These are phyloP conservation scores for Dendrobium nobile DNA, from an alignment of 106 monocot species.

Conservation along the genomic window DNA sequence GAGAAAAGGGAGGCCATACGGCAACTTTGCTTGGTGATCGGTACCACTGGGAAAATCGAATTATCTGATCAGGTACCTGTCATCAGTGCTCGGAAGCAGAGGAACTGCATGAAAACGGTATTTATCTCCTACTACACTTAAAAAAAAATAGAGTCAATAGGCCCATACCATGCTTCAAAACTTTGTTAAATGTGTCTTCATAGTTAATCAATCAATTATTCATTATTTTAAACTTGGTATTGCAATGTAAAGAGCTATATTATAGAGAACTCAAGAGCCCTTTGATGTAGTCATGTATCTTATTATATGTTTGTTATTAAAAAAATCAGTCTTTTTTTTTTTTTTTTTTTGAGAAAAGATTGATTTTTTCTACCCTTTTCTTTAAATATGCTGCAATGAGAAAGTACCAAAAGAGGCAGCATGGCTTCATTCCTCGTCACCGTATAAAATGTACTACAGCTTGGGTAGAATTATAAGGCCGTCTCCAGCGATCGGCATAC, in stretches of 20 bases:
- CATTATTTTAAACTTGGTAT: background rate
- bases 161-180: background rate
- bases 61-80: constrained; percentile 27
- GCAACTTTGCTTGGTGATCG: constrained; percentile 62
- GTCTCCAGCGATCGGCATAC: too few species aligned
- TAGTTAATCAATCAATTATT: constrained; percentile 2
- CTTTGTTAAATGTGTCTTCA: background rate
- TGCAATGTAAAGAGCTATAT: background rate
- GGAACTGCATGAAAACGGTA: background rate
- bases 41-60: constrained; percentile 63
- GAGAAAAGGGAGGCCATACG: constrained; percentile 78
- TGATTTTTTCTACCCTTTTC: too few species aligned
- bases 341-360: too few species aligned
- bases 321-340: background rate
- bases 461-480: too few species aligned
- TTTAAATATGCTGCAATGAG: too few species aligned
- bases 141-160: background rate
- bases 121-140: background rate
- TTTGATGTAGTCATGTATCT: background rate
- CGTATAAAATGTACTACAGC: too few species aligned
- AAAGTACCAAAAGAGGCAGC: too few species aligned
- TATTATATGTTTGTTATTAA: background rate
- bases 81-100: constrained; percentile 6
- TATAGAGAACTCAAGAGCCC: background rate
- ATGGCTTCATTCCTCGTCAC: too few species aligned